These are phyloP conservation scores for Pichia sp. DNA, from an alignment of 1,139 yeast species.

Conservation along the genomic window DNA sequence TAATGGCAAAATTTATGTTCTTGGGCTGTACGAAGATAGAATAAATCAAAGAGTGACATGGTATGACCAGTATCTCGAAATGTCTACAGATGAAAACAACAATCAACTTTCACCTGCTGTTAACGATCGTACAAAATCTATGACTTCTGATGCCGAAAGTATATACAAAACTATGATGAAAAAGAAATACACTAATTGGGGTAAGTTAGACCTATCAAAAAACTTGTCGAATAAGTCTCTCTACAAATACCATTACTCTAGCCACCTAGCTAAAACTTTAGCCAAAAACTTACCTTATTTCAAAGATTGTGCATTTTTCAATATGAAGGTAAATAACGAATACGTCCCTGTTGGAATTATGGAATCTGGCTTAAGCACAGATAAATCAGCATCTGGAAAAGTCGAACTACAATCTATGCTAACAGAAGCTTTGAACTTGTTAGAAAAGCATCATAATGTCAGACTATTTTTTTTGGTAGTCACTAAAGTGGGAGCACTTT, in stretches of 20 bases:
- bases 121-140: constrained; percentile 2
- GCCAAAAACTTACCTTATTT: constrained; percentile 80
- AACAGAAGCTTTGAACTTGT: constrained; percentile 64
- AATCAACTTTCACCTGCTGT: not conserved
- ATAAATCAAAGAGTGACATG: constrained; percentile 70
- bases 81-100: constrained; percentile 14
- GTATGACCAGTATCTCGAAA: constrained; percentile 46
- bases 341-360: constrained; percentile 82
- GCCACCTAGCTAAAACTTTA: constrained; percentile 79
- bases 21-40: constrained; percentile 90
- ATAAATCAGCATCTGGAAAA: constrained; percentile 39
- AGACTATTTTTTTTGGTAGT: constrained; percentile 79
- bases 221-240: constrained; percentile 12
- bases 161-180: not conserved
- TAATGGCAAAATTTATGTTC: constrained; percentile 80
- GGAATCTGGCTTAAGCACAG: constrained; percentile 63
- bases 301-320: constrained; percentile 89
- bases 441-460: constrained; percentile 67
- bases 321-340: constrained; percentile 77
- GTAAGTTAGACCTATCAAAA: constrained; percentile 12
- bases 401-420: constrained; percentile 69
- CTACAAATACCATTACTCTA: constrained; percentile 73
- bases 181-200: constrained; percentile 4
- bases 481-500: constrained; percentile 76
- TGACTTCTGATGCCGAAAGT: constrained; percentile 7